phyloP scores from a whole-genome alignment of 169 alveolate species.

The Eimeria nieschulzi region DNA sequence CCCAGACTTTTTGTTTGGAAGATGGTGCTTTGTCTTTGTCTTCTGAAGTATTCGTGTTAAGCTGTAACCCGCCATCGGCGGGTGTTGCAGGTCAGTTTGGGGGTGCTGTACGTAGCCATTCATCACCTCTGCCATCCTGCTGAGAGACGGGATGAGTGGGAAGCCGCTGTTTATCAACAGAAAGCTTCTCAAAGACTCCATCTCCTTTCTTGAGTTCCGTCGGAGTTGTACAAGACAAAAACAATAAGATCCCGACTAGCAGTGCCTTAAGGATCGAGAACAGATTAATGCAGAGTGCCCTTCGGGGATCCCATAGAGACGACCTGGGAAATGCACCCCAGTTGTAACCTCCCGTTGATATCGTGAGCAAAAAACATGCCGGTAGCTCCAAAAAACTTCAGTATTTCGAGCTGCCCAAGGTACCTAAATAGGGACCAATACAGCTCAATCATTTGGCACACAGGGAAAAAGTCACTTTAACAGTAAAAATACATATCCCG shows the following conservation, averaged over 20 bases:
- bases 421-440: neutral
- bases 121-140: neutral
- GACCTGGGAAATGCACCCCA: neutral
- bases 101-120: neutral
- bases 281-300: neutral
- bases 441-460: no score
- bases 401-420: neutral
- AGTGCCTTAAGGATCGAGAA: neutral
- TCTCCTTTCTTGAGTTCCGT: neutral
- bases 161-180: neutral
- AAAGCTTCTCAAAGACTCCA: neutral
- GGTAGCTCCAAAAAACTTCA: neutral
- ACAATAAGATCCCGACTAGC: slow-evolving; percentile 4
- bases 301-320: neutral
- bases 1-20: neutral
- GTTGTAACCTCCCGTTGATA: neutral
- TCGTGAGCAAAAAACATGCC: neutral
- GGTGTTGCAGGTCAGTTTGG: neutral
- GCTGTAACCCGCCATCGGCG: neutral
- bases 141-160: neutral
- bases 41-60: neutral
- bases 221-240: neutral
- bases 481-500: no score
- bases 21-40: slow-evolving; percentile 2
- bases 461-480: no score